phyloP scores from a whole-genome alignment of 2,329 filamentous ascomycete species.

The Fusarium pininemorale region DNA sequence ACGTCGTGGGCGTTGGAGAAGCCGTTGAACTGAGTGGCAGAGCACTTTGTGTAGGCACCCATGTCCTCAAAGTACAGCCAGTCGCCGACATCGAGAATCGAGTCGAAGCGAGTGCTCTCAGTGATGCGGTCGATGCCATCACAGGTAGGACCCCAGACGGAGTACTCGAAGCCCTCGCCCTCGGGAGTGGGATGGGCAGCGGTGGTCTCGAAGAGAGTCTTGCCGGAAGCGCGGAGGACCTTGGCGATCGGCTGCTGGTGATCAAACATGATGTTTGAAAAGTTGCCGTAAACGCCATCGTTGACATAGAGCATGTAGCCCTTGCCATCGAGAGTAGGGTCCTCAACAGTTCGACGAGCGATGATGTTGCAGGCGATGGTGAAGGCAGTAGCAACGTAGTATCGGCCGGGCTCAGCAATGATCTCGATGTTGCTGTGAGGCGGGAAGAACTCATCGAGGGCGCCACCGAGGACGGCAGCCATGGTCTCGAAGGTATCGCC shows the following conservation, averaged over 20 bases:
- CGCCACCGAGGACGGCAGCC: constrained; percentile 79
- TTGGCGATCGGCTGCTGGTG: constrained; percentile 91
- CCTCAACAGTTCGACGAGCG: constrained; percentile 86
- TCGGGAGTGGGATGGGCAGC: constrained; percentile 57
- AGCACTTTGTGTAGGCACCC: constrained; percentile 99
- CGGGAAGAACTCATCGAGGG: constrained; percentile 90
- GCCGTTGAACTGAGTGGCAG: constrained; percentile 96
- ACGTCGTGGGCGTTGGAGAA: constrained; percentile 93
- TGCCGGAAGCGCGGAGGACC: constrained; percentile 72
- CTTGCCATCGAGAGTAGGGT: constrained; percentile 70
- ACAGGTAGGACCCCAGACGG: constrained; percentile 97
- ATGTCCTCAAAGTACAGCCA: constrained; percentile 99
- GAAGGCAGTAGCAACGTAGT: constrained; percentile 93
- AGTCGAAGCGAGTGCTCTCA: constrained; percentile 78
- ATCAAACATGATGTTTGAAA: constrained; percentile 99
- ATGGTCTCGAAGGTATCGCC: constrained; percentile 92
- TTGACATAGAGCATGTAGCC: constrained; percentile 98
- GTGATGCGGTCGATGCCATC: constrained; percentile 97
- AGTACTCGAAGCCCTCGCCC: constrained; percentile 77
- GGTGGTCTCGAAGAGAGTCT: constrained; percentile 66
- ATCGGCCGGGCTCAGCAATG: constrained; percentile 96
- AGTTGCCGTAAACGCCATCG: constrained; percentile 97
- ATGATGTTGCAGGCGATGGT: constrained; percentile 96
- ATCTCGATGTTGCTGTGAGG: constrained; percentile 75
- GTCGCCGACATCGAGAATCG: constrained; percentile 88